Evolutionary conservation across 139 green algal genomes (phyloP).

Genomic region (Coelastrella sp.): DNA sequence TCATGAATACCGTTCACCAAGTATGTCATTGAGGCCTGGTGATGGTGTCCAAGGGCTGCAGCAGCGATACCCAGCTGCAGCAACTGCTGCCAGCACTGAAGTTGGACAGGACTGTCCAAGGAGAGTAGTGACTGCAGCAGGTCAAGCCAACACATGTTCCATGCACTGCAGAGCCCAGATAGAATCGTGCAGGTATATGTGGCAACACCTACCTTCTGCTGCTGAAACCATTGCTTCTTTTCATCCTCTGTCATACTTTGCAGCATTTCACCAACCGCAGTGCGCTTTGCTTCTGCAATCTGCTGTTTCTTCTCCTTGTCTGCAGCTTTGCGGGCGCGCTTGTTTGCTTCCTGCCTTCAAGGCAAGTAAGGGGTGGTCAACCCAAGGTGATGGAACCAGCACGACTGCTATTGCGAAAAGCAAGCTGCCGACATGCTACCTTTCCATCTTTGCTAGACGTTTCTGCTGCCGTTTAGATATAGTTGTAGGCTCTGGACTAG

Average conservation of each 20-base stretch:
- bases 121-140: no score
- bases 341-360: not conserved
- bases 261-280: constrained; percentile 5
- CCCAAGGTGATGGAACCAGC: not conserved
- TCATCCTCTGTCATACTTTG: constrained; percentile 38
- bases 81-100: not conserved
- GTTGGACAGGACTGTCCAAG: not conserved
- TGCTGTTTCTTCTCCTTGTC: constrained; percentile 21
- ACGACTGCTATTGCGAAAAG: not conserved
- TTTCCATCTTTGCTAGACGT: constrained; percentile 6
- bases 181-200: not conserved
- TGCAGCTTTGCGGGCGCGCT: not conserved
- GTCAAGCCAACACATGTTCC: not conserved
- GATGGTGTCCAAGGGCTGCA: not conserved
- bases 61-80: not conserved
- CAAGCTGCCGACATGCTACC: not conserved
- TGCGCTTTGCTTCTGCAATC: constrained; percentile 2
- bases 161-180: not conserved
- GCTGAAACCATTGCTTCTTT: constrained; percentile 11
- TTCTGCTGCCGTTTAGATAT: constrained; percentile 37
- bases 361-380: not conserved
- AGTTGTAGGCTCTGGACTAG: not conserved
- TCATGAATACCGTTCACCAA: not conserved
- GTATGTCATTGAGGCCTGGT: not conserved
- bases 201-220: constrained; percentile 24